Percentiles rank a stretch among this genome's conserved stretches.
Conservation (phyloP, 768 basidiomycete genomes). For the Trametes sanguinea region DNA sequence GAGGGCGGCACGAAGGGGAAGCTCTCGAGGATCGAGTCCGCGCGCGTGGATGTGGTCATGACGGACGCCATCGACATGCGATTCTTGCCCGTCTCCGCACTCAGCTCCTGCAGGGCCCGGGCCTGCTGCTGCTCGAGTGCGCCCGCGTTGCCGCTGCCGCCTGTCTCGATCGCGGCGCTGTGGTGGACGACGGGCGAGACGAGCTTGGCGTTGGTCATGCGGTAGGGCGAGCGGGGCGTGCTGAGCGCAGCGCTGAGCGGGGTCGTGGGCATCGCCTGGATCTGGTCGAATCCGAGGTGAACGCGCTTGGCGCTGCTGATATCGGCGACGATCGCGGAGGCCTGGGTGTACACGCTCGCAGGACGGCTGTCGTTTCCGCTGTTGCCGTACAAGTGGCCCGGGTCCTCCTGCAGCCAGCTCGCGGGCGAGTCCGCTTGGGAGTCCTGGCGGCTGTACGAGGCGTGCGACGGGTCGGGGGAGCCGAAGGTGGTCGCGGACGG, state of each 20-base stretch:
- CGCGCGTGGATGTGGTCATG: constrained; percentile 65
- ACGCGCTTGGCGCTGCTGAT: constrained; percentile 69
- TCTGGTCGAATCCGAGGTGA: constrained; percentile 53
- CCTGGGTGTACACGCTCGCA: constrained; percentile 64
- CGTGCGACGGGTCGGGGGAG: constrained; percentile 25
- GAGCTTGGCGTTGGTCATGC: constrained; percentile 65
- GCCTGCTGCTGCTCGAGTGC: constrained; percentile 69
- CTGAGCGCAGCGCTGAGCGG: constrained; percentile 30
- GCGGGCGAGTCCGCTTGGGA: constrained; percentile 30
- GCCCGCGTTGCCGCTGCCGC: constrained; percentile 25
- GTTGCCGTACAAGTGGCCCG: constrained; percentile 20
- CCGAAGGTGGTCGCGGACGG: constrained; percentile 44
- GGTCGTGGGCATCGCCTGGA: constrained; percentile 28
- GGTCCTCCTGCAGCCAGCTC: constrained; percentile 20
- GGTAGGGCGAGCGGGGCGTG: constrained; percentile 48
- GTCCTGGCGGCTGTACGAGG: constrained; percentile 32
- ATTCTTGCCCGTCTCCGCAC: constrained; percentile 36
- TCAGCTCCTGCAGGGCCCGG: constrained; percentile 62
- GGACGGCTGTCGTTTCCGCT: constrained; percentile 48
- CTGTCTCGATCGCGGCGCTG: constrained; percentile 29
- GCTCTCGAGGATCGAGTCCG: constrained; percentile 83
- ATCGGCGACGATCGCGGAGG: constrained; percentile 46
- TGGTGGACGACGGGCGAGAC: constrained; percentile 45
- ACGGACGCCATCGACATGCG: constrained; percentile 68
- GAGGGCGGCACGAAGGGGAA: constrained; percentile 91